phyloP scores from a whole-genome alignment of 1,284 basidiomycete genomes.

The Rhodotorula sp. region DNA sequence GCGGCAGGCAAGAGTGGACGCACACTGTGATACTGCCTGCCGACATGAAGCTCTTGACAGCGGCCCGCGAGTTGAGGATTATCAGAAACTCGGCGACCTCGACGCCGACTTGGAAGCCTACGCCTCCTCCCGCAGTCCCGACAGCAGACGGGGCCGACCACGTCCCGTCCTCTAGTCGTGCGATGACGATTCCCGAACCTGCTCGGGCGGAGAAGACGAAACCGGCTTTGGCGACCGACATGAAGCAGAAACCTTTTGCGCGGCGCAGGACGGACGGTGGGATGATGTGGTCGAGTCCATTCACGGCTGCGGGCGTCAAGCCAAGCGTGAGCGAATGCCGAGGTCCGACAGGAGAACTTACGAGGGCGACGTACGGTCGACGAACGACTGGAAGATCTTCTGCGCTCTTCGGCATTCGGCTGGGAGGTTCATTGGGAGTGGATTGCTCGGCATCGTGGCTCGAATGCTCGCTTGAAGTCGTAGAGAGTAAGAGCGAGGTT shows the following conservation, averaged over 20 bases:
- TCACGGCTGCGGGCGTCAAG: slow-evolving; percentile 7
- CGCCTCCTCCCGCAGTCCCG: slow-evolving; percentile 73
- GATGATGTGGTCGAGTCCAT: slow-evolving; percentile 47
- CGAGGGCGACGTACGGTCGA: slow-evolving; percentile 23
- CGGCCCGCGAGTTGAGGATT: slow-evolving; percentile 68
- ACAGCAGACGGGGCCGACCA: slow-evolving; percentile 96
- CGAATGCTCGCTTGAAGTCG: not conserved
- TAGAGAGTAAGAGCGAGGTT: not conserved
- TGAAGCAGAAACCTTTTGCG: slow-evolving; percentile 59
- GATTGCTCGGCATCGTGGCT: slow-evolving; percentile 38
- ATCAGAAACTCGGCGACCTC: slow-evolving; percentile 85
- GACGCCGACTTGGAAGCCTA: slow-evolving; percentile 69
- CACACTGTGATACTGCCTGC: slow-evolving; percentile 80
- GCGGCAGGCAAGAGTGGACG: slow-evolving; percentile 33
- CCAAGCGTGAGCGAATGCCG: not conserved
- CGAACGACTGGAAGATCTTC: slow-evolving; percentile 48
- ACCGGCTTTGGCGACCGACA: slow-evolving; percentile 51
- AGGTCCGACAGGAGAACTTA: not conserved
- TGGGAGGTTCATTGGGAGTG: slow-evolving; percentile 51
- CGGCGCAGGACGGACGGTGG: slow-evolving; percentile 59
- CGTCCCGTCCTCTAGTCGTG: slow-evolving; percentile 77
- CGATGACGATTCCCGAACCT: slow-evolving; percentile 89
- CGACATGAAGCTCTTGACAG: slow-evolving; percentile 85
- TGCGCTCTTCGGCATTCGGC: slow-evolving; percentile 57
- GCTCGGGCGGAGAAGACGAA: slow-evolving; percentile 63